Evolutionary conservation across 2,329 filamentous ascomycete genomes (phyloP), one percentile per base, ranked within the genome.

Genomic region (Sporothrix globosa): DNA sequence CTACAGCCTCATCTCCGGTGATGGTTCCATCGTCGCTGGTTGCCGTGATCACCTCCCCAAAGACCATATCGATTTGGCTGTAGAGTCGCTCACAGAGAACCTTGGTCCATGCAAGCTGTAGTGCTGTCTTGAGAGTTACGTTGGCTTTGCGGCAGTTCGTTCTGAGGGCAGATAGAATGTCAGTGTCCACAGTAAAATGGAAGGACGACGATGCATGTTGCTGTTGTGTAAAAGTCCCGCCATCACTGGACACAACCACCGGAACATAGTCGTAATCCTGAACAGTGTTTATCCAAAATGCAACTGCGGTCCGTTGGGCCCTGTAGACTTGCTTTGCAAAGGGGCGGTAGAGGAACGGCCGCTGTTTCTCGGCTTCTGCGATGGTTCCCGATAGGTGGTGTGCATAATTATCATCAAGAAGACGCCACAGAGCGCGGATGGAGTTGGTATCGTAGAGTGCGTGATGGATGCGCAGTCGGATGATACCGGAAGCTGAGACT

Each of bases 101-200:
- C 56, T 74, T 75, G 17, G 70, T 67, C 75, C 75, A 76, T 1
- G 74, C 72, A 2, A 76, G 71, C 67, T 76, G 73, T 58, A 76
- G 39, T 6, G 72, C 73, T 1, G 74, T 69, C 66, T 76, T 76
- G 50, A 61, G 69, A 3, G 72, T 63, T 2, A 76, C 75, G 13
- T 66, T 60, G 53, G 58, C 46, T 2, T 39, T 58, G 44, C 70
- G 74, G 68, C 74, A 75, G 30, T 48, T 69, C 19, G 68, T 34
- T 39, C 72, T 73, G 27, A 76, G 68, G 11, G 24, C 1, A 4
- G 66, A 69, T 0, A 75, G 69, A 27, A 52, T 67, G 10, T 34
- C 3, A 5, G 70, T 69, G 27, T 46, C 14, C 14, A 74, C 4
- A 2, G 41, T 7, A 39, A 73, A 74, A 52, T 72, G 56, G 44